These are phyloP conservation scores for Perkinsus olseni DNA, from an alignment of 169 alveolate species.

Conservation along the genomic window DNA sequence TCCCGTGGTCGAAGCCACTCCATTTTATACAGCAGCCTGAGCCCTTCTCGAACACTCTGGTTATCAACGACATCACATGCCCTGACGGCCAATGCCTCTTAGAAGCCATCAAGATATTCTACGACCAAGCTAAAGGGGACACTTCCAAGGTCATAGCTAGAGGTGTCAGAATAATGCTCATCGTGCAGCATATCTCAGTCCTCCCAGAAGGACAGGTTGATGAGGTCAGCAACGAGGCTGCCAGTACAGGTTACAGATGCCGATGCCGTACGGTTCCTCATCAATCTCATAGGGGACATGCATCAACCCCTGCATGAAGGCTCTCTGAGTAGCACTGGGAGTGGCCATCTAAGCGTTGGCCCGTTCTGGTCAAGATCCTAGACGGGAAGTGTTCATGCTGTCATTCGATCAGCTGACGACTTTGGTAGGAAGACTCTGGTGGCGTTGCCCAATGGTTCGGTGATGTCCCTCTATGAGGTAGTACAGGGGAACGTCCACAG, in stretches of 20 bases:
- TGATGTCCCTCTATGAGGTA: neutral
- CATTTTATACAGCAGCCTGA: neutral
- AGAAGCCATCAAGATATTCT: neutral
- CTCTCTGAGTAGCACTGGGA: conserved; percentile 15
- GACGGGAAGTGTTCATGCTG: no score
- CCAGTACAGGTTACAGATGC: neutral
- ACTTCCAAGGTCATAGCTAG: neutral
- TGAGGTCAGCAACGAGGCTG: neutral
- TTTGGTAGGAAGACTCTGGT: conserved; percentile 14
- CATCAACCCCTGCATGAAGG: conserved; percentile 48
- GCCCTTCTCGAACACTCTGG: neutral
- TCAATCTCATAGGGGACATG: conserved; percentile 41
- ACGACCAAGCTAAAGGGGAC: neutral
- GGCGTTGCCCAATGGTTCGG: neutral
- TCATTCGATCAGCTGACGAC: conserved; percentile 8
- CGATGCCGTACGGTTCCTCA: conserved; percentile 26
- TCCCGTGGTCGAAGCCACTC: neutral
- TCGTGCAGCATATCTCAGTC: no score
- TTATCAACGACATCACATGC: neutral
- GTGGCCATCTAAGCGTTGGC: no score
- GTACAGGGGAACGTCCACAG: neutral
- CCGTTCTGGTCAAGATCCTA: no score
- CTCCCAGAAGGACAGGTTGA: neutral
- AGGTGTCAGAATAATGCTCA: no score
- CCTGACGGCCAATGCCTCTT: neutral